Conservation (phyloP, 2,329 filamentous ascomycete species). For the Colletotrichum costaricense region DNA sequence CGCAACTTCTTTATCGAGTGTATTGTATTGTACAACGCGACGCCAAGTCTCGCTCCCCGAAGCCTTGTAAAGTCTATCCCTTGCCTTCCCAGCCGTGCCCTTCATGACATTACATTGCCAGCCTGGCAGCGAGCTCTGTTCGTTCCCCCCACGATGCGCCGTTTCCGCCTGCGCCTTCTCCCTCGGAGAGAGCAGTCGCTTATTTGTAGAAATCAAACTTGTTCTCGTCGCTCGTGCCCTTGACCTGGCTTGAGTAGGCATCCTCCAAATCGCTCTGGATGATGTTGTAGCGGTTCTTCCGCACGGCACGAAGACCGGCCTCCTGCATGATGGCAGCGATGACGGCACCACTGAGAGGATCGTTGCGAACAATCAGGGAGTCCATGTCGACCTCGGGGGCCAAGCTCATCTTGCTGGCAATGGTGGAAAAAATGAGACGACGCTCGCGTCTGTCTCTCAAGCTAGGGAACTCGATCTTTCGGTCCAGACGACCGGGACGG, state of each 20-base stretch:
- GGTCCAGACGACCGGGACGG: conserved; percentile 92
- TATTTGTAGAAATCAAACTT: conserved; percentile 96
- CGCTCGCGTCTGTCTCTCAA: conserved; percentile 94
- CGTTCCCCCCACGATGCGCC: background rate
- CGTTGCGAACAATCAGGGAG: conserved; percentile 95
- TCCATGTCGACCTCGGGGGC: conserved; percentile 97
- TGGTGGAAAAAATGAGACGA: conserved; percentile 96
- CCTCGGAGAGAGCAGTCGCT: conserved; percentile 31
- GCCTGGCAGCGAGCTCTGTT: conserved; percentile 19
- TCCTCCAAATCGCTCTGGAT: conserved; percentile 97
- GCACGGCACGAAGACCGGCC: conserved; percentile 90
- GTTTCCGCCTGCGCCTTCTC: background rate
- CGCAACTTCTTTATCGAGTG: conserved; percentile 25
- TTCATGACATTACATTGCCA: conserved; percentile 16
- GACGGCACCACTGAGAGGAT: conserved; percentile 92
- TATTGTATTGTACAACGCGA: conserved; percentile 35
- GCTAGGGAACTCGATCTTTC: conserved; percentile 99
- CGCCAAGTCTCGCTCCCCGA: conserved; percentile 22
- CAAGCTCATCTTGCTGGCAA: conserved; percentile 96
- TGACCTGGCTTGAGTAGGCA: conserved; percentile 96
- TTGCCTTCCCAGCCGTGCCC: conserved; percentile 12
- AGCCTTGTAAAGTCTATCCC: conserved; percentile 30
- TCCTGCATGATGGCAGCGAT: conserved; percentile 99
- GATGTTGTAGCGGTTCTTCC: conserved; percentile 99
- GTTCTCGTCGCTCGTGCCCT: conserved; percentile 74